Percentiles rank a stretch among this genome's conserved stretches.
These are phyloP conservation scores for Termitomyces sp. DNA, from an alignment of 768 basidiomycete genomes.

Conservation along the genomic window DNA sequence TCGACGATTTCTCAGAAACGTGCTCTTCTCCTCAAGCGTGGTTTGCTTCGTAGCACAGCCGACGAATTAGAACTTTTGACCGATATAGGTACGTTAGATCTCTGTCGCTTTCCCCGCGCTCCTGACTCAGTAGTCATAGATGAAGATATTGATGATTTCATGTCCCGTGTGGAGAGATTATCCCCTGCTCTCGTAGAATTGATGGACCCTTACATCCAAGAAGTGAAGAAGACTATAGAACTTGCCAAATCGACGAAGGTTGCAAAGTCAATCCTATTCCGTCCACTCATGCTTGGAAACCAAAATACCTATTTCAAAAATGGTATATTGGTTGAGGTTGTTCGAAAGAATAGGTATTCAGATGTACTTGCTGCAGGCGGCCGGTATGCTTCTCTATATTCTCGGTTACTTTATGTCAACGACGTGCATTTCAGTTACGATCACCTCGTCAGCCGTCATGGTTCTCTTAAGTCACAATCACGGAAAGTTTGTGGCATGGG, in stretches of 20 bases:
- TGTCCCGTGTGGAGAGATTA: constrained; percentile 55
- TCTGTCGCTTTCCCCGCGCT: not conserved
- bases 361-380: constrained; percentile 83
- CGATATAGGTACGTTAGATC: constrained; percentile 47
- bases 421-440: constrained; percentile 54
- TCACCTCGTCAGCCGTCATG: constrained; percentile 58
- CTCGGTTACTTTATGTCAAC: not conserved
- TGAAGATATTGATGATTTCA: constrained; percentile 57
- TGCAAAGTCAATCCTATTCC: constrained; percentile 57
- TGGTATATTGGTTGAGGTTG: constrained; percentile 75
- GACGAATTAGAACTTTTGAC: constrained; percentile 75
- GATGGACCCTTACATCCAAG: constrained; percentile 51
- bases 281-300: constrained; percentile 69
- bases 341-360: constrained; percentile 56
- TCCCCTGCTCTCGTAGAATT: constrained; percentile 49
- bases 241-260: constrained; percentile 63
- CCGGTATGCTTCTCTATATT: constrained; percentile 41
- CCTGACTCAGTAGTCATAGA: constrained; percentile 32
- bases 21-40: constrained; percentile 63
- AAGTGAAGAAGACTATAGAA: constrained; percentile 61
- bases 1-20: constrained; percentile 68
- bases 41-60: constrained; percentile 58
- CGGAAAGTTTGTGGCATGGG: constrained; percentile 66
- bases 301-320: constrained; percentile 66
- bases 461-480: constrained; percentile 48